Evolutionary conservation across 2,329 filamentous ascomycete genomes (phyloP).

Genomic region (Bipolaris sorokiniana): DNA sequence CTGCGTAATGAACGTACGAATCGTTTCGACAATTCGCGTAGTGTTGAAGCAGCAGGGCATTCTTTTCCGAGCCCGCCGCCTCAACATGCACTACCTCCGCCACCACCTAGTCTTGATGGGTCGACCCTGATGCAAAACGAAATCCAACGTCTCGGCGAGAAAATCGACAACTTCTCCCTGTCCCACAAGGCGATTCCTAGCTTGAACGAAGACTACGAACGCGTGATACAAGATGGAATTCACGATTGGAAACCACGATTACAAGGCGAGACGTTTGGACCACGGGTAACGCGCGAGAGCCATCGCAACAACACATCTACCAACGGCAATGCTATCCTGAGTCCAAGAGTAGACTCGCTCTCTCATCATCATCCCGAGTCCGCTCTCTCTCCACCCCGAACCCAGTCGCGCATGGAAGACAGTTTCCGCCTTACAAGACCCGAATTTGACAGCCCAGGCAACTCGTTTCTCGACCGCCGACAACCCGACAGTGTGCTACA

Average conservation of each 20-base stretch:
- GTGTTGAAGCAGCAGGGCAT: slow-evolving; percentile 4
- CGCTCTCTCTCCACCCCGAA: background rate
- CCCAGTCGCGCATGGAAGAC: slow-evolving; percentile 8
- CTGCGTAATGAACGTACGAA: slow-evolving; percentile 1
- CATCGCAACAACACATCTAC: background rate
- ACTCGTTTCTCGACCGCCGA: background rate
- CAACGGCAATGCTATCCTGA: background rate
- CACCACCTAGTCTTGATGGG: slow-evolving; percentile 25
- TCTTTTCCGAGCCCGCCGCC: slow-evolving; percentile 14
- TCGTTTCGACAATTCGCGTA: background rate
- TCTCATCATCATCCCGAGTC: slow-evolving; percentile 1
- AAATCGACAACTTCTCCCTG: slow-evolving; percentile 39
- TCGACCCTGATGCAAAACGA: slow-evolving; percentile 35
- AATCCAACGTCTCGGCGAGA: slow-evolving; percentile 40
- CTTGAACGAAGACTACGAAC: slow-evolving; percentile 28
- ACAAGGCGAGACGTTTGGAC: slow-evolving; percentile 12
- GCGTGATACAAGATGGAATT: slow-evolving; percentile 37
- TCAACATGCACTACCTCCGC: slow-evolving; percentile 17
- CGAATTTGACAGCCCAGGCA: slow-evolving; percentile 1
- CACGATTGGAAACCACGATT: slow-evolving; percentile 20
- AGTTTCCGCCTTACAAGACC: slow-evolving; percentile 10
- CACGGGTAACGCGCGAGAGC: slow-evolving; percentile 1
- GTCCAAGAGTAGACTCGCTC: slow-evolving; percentile 14
- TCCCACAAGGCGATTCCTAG: slow-evolving; percentile 14
- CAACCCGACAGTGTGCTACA: slow-evolving; percentile 5